Evolutionary conservation across 164 flowering plant species (phyloP).

Genomic region (Tinospora cordifolia): DNA sequence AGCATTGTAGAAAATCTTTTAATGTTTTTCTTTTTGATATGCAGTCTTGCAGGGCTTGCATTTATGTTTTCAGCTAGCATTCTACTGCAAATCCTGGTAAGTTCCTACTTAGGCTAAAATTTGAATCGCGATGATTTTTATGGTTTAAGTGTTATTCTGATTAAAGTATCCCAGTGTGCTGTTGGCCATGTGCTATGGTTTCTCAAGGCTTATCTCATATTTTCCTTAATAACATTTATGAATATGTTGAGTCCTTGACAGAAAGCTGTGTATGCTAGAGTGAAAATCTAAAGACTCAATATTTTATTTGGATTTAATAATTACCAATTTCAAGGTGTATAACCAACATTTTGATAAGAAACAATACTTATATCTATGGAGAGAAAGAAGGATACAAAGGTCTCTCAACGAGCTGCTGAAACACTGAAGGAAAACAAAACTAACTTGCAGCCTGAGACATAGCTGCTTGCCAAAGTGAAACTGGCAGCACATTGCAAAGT

Average conservation of each 20-base stretch:
- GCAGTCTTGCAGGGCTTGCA: slow-evolving; percentile 95
- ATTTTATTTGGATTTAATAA: background rate
- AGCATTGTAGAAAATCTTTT: slow-evolving; percentile 4
- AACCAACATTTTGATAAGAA: background rate
- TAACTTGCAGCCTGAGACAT: no score
- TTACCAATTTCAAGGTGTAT: background rate
- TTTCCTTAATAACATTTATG: no score
- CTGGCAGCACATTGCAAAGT: no score
- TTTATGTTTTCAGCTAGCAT: slow-evolving; percentile 96
- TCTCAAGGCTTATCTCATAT: background rate
- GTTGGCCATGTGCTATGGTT: background rate
- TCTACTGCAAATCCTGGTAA: slow-evolving; percentile 84
- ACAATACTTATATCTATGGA: no score
- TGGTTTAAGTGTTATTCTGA: background rate
- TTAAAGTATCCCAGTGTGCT: background rate
- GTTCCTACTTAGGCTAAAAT: slow-evolving; percentile 5
- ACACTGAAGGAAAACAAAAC: no score
- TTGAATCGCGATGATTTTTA: background rate
- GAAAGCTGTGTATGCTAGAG: background rate
- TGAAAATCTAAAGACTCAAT: background rate
- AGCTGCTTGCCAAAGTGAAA: no score
- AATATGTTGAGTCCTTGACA: background rate
- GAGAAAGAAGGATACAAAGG: no score
- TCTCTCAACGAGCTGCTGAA: no score
- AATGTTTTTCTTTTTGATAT: slow-evolving; percentile 6